Evolutionary conservation across 2,329 filamentous ascomycete genomes (phyloP), one percentile per base, ranked within the genome.

Genomic region (Diaporthe sp.): DNA sequence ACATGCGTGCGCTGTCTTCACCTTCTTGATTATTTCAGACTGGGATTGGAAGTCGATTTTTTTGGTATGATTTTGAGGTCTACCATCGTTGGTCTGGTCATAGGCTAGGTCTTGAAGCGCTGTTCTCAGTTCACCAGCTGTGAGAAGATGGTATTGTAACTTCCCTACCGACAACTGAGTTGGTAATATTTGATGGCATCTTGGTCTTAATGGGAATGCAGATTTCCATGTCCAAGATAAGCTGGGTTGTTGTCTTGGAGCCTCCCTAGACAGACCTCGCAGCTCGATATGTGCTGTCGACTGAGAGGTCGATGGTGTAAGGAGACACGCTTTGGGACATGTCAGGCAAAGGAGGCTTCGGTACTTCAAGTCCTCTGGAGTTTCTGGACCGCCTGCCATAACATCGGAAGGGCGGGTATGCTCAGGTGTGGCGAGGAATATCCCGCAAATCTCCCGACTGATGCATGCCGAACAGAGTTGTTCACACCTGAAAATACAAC

Each of bases 401-500:
- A 47, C 17, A 22, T 22, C 42, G 17, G 19, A 3, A 47, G 42
- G 42, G 17, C 9, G 17, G 42, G 42, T 8, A 45, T 45, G 17
- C 42, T 45, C n/a, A n/a, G n/a, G 42, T 9, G 7, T 17, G 8
- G 17, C 17, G 42, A 22, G 8, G 1, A 2, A 22, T 52, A 19
- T 8, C 12, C 12, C 1, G 5, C 0, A 3, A 25, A 10, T 25
- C 0, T 12, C 17, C 12, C 28, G 25, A 7, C 25, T 15, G 25
- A 19, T 25, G 28, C 8, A 25, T 6, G n/a, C 12, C 1, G 5
- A 15, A 0, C 2, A 1, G 1, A 40, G 22, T 13, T 12, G 5
- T 19, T 68, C 33, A 68, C 57, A 77, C 66, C 52, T 77, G 76
- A 72, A 79, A 79, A 40, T 79, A 79, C 61, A 79, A 55, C 28